Base-by-base conservation (phyloP, 805 yeast genomes). In the Myxozyma udenii region DNA sequence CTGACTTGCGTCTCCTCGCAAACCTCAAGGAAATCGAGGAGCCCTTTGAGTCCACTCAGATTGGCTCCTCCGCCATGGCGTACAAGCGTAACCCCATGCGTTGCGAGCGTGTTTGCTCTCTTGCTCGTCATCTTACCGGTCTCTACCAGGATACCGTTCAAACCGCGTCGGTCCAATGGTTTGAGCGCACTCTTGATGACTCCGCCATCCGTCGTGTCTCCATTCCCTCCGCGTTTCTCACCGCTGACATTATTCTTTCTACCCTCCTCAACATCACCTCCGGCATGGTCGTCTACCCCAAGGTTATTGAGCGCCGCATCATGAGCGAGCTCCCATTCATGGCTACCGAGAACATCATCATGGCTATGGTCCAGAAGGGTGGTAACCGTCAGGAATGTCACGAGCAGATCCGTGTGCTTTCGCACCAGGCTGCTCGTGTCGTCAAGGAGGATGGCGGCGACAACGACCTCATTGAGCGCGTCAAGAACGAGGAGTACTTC, bases 51-150 rank as follows among this genome's bases (percentile, higher is more conserved):
- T 87, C 87, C 74, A 82, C 90, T n/a, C 98, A 93, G 78, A 93
- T 93, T 67, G 98, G 98, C 38, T 89, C 97, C 11, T 80, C 88
- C 50, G 98, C 98, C 39, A 93, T 93, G 98, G 98, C 98, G 26
- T 93, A 93, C 78, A 93, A 93, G 81, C 85, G 98, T 76, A 93
- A 93, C 75, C 98, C 98, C 72, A 93, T 93, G 98, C 85, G 98
- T 77, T 85, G 91, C 68, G 98, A 93, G 77, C 83, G 98, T 72
- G 97, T 93, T 54, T 93, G 98, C 75, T 93, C 98, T n/a, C 79
- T 93, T 61, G 82, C 98, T 19, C 87, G 98, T 76, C 98, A 91
- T 71, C 72, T 93, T 72, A 95, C 96, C 60, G 85, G 95, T 16
- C 75, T 89, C 62, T 86, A 85, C 74, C 88, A 78, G 67, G 98